These are phyloP conservation scores for Juncus effusus DNA, from an alignment of 176 grass and related monocot genomes.

Conservation along the genomic window DNA sequence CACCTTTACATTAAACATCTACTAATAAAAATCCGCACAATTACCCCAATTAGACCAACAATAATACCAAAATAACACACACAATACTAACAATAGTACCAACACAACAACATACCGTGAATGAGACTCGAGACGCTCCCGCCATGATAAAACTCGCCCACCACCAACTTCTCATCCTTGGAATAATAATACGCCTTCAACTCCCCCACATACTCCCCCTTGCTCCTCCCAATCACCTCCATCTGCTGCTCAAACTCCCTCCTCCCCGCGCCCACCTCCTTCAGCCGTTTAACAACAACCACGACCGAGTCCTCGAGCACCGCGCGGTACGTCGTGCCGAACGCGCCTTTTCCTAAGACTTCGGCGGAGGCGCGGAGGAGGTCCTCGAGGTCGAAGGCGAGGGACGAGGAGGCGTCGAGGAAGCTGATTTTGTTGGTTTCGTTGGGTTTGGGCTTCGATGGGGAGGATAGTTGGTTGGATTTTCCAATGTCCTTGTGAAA, in stretches of 20 bases:
- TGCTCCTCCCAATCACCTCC: constrained; percentile 74
- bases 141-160: constrained; percentile 63
- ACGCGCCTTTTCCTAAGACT: constrained; percentile 85
- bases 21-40: too few species aligned
- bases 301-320: constrained; percentile 81
- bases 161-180: constrained; percentile 97
- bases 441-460: constrained; percentile 64
- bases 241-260: constrained; percentile 97
- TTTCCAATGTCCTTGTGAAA: constrained; percentile 27
- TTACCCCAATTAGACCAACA: constrained; percentile 6
- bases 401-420: constrained; percentile 57
- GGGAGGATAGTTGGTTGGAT: constrained; percentile 51
- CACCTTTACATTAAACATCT: too few species aligned
- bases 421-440: constrained; percentile 79
- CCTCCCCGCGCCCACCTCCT: constrained; percentile 67
- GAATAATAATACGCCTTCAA: constrained; percentile 90
- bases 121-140: constrained; percentile 86
- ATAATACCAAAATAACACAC: too few species aligned
- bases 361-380: constrained; percentile 89
- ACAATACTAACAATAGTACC: too few species aligned
- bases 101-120: constrained; percentile 48
- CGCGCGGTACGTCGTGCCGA: constrained; percentile 84
- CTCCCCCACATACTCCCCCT: constrained; percentile 70
- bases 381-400: constrained; percentile 94
- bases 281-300: constrained; percentile 90